A percentile compares a stretch with the other conserved stretches of the same genome.
Evolutionary conservation across 2,329 filamentous ascomycete species (phyloP).

Genomic region (Cercospora sesami): DNA sequence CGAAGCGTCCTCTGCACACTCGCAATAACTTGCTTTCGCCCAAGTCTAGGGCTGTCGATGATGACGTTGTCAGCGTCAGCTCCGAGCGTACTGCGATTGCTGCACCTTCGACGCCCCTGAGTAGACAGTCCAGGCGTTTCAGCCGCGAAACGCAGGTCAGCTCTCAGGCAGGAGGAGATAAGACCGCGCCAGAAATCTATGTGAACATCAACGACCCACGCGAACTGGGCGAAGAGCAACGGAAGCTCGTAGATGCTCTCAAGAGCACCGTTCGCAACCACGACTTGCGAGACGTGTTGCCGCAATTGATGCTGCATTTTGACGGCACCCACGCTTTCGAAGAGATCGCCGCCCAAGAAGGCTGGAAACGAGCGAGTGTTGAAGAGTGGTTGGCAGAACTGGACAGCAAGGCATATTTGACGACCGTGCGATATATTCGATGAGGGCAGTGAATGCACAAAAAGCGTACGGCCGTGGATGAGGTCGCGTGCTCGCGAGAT

Average conservation of each 20-base stretch:
- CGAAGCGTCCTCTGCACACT: constrained; percentile 14
- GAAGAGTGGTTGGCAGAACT: constrained; percentile 59
- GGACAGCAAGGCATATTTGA: constrained; percentile 65
- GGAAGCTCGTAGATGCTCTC: constrained; percentile 19
- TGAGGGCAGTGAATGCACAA: background rate
- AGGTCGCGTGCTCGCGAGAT: background rate
- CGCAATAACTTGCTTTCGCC: constrained; percentile 31
- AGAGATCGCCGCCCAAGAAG: constrained; percentile 80
- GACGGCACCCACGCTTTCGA: constrained; percentile 84
- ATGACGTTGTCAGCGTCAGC: constrained; percentile 31
- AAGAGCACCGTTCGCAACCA: constrained; percentile 42
- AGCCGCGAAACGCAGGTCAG: constrained; percentile 17
- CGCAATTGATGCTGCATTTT: constrained; percentile 77
- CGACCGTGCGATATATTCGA: constrained; percentile 38
- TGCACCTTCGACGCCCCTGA: constrained; percentile 9
- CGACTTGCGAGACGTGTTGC: constrained; percentile 67
- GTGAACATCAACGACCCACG: constrained; percentile 29
- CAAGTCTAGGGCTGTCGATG: constrained; percentile 29
- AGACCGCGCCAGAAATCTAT: background rate
- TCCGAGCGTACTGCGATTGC: constrained; percentile 33
- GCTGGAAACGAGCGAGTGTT: constrained; percentile 74
- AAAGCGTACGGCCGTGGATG: background rate
- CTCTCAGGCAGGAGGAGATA: background rate
- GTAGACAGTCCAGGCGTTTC: constrained; percentile 16
- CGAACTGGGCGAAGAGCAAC: constrained; percentile 22